Conservation (phyloP, 1,284 basidiomycete genomes). For the Ceratorhiza oryzae-sativae region DNA sequence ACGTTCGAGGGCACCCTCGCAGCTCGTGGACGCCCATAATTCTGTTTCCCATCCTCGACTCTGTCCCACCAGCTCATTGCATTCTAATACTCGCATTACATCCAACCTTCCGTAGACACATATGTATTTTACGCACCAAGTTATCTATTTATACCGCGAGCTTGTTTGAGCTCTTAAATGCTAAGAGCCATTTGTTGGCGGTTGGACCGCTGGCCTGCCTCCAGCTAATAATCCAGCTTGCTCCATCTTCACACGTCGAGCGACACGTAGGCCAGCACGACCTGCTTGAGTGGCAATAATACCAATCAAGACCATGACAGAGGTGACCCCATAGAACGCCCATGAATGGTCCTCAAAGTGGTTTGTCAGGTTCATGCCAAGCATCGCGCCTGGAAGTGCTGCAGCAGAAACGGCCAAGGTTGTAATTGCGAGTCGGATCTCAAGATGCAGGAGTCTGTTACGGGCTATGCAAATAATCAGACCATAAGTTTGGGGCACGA, state of each 20-base stretch:
- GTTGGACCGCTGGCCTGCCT: slow-evolving; percentile 5
- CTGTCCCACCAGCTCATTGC: not conserved
- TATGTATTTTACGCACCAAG: slow-evolving; percentile 14
- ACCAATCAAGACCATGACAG: slow-evolving; percentile 27
- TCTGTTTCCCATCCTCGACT: not conserved
- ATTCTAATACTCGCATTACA: slow-evolving; percentile 1
- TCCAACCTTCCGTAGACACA: not conserved
- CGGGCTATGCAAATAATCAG: slow-evolving; percentile 11
- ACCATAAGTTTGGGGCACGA: not conserved
- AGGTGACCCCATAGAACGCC: slow-evolving; percentile 42
- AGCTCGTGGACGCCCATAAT: slow-evolving; percentile 38
- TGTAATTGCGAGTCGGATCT: slow-evolving; percentile 40
- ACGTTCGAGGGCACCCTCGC: slow-evolving; percentile 39
- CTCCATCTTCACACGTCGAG: slow-evolving; percentile 40
- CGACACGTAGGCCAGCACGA: slow-evolving; percentile 33
- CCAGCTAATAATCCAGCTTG: slow-evolving; percentile 41
- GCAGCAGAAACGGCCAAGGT: slow-evolving; percentile 39
- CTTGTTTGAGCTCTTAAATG: not conserved
- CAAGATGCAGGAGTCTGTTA: slow-evolving; percentile 40
- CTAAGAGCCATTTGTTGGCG: not conserved
- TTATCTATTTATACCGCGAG: slow-evolving; percentile 2
- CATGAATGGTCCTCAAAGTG: slow-evolving; percentile 41
- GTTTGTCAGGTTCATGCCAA: slow-evolving; percentile 44
- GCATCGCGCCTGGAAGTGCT: slow-evolving; percentile 40
- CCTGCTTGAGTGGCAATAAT: slow-evolving; percentile 35